Evolutionary conservation across 2,329 filamentous ascomycete species (phyloP).

Genomic region (Hymenoscyphus infarciens): DNA sequence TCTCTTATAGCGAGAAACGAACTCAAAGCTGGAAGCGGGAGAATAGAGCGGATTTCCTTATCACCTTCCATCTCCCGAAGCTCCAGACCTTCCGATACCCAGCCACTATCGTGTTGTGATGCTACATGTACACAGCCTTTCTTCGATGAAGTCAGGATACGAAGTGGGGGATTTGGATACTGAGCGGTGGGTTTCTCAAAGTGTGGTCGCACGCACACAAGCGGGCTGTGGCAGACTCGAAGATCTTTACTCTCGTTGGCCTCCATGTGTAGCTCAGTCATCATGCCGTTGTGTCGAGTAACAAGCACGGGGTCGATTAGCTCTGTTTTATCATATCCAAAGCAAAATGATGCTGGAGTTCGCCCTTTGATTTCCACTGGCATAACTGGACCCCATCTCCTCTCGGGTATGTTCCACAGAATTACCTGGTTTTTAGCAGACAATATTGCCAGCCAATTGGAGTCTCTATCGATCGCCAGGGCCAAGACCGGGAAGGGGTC

Average conservation of each 20-base stretch:
- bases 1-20: conserved; percentile 58
- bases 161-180: conserved; percentile 28
- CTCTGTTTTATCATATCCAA: conserved; percentile 43
- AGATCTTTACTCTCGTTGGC: conserved; percentile 41
- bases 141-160: conserved; percentile 48
- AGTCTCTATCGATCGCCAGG: conserved; percentile 61
- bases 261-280: conserved; percentile 55
- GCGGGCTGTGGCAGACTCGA: conserved; percentile 48
- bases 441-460: conserved; percentile 63
- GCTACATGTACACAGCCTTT: conserved; percentile 50
- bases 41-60: conserved; percentile 51
- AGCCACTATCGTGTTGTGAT: conserved; percentile 41
- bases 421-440: conserved; percentile 54
- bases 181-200: conserved; percentile 37
- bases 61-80: conserved; percentile 37
- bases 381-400: conserved; percentile 53
- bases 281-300: conserved; percentile 59
- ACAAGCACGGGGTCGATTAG: conserved; percentile 51
- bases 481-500: conserved; percentile 56
- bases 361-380: conserved; percentile 55
- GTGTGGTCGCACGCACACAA: conserved; percentile 39
- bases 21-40: conserved; percentile 55
- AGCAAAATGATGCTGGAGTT: conserved; percentile 61
- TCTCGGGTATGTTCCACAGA: conserved; percentile 60
- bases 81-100: conserved; percentile 49